Percentiles rank a stretch among this genome's conserved stretches.
Conservation (phyloP, 202 grass and related monocot genomes). For the Panicum virgatum region DNA sequence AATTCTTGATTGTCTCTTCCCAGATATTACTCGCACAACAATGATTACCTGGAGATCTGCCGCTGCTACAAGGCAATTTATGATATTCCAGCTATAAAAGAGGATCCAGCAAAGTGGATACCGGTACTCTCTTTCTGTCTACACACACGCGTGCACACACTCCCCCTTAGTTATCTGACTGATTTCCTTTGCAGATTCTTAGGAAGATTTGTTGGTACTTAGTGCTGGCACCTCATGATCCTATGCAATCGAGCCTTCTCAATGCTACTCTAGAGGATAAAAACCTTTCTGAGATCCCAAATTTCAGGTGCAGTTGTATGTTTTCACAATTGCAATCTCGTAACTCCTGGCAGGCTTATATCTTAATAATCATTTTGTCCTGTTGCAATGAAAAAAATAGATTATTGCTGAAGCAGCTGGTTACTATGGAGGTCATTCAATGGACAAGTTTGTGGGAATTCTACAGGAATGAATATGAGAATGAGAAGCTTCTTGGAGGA, state of each 20-base stretch:
- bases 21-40: conserved; percentile 84
- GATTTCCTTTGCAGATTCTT: conserved; percentile 60
- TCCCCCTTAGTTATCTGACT: neutral
- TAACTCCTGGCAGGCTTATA: neutral
- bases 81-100: conserved; percentile 88
- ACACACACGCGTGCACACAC: neutral
- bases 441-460: conserved; percentile 87
- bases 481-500: conserved; percentile 84
- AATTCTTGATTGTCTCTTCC: conserved; percentile 16
- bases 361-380: neutral
- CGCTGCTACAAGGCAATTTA: conserved; percentile 93
- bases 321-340: conserved; percentile 3
- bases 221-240: conserved; percentile 78
- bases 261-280: conserved; percentile 89
- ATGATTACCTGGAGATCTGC: conserved; percentile 96
- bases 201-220: conserved; percentile 97
- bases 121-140: conserved; percentile 49
- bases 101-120: conserved; percentile 78
- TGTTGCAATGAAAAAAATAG: conserved; percentile 41
- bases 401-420: conserved; percentile 77
- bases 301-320: conserved; percentile 58
- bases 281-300: conserved; percentile 82
- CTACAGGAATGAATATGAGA: conserved; percentile 73
- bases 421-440: conserved; percentile 98
- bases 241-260: conserved; percentile 96